phyloP scores from a whole-genome alignment of 495 filamentous ascomycete species.

The Lichenothelia convexa region DNA sequence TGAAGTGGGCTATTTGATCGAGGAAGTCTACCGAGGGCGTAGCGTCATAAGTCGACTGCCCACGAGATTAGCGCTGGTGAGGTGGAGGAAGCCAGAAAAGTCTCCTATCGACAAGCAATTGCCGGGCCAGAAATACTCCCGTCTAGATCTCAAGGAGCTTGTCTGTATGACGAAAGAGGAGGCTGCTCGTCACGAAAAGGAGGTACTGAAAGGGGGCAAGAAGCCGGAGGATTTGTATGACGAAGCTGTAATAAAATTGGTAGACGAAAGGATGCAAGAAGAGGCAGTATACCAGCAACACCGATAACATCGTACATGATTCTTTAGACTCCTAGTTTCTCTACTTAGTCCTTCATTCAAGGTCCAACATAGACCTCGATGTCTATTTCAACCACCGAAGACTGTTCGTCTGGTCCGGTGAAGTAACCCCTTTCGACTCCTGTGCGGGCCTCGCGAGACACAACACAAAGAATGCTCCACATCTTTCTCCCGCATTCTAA shows the following conservation, averaged over 20 bases:
- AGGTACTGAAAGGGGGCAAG: conserved; percentile 55
- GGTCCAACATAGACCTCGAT: no score
- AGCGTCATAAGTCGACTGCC: conserved; percentile 67
- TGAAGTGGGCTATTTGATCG: conserved; percentile 71
- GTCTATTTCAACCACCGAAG: no score
- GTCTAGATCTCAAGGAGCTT: conserved; percentile 46
- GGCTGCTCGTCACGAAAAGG: conserved; percentile 57
- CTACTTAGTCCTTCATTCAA: no score
- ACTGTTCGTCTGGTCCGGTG: no score
- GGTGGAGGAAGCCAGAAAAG: conserved; percentile 47
- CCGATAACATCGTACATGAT: no score
- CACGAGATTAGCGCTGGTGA: conserved; percentile 53
- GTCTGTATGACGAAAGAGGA: conserved; percentile 98
- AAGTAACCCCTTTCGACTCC: no score
- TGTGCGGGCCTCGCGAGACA: no score
- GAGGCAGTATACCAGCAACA: conserved; percentile 27
- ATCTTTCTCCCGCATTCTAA: no score
- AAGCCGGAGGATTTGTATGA: conserved; percentile 55
- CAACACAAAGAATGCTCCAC: no score
- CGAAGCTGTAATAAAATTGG: conserved; percentile 37
- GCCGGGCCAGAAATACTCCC: conserved; percentile 48
- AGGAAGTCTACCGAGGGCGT: conserved; percentile 73
- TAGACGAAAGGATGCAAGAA: conserved; percentile 44
- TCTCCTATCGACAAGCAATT: conserved; percentile 24
- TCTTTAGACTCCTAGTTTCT: no score